A percentile compares a stretch with the other conserved stretches of the same genome.
phyloP scores from a whole-genome alignment of 192 early-diverging fungal species.

The Coemansia sp. region DNA sequence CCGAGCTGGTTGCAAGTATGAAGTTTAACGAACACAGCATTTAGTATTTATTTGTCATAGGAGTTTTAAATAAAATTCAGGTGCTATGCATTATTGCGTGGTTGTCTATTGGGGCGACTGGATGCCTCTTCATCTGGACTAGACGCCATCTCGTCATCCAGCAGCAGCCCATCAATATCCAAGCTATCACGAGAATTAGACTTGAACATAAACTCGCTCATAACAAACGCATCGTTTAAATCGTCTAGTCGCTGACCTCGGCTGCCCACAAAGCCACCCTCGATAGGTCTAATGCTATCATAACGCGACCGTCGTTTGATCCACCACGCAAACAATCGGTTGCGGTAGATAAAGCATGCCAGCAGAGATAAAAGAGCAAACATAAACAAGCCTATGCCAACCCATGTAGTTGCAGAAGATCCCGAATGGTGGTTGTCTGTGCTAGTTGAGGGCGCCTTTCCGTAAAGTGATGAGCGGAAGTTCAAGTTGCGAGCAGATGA shows the following conservation, averaged over 20 bases:
- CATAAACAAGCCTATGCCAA: slow-evolving; percentile 14
- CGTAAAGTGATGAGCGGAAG: slow-evolving; percentile 44
- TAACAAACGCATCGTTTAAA: slow-evolving; percentile 39
- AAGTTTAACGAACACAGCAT: too few relatives aligned
- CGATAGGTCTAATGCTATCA: not conserved
- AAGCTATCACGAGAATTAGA: not conserved
- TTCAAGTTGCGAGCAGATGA: slow-evolving; percentile 28
- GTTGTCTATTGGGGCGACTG: too few relatives aligned
- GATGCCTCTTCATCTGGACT: slow-evolving; percentile 37
- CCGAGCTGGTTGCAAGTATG: too few relatives aligned
- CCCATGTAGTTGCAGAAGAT: slow-evolving; percentile 15
- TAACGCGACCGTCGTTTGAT: not conserved
- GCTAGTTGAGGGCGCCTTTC: not conserved
- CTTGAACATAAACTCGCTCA: slow-evolving; percentile 40
- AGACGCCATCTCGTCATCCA: slow-evolving; percentile 38
- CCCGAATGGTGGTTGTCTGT: not conserved
- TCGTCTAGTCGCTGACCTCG: slow-evolving; percentile 4
- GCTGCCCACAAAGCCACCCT: not conserved
- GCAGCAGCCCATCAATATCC: slow-evolving; percentile 29
- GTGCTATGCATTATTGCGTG: too few relatives aligned
- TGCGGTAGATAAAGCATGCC: slow-evolving; percentile 17
- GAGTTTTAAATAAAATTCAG: too few relatives aligned
- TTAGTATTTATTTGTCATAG: too few relatives aligned
- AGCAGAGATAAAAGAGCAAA: slow-evolving; percentile 12
- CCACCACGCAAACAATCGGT: slow-evolving; percentile 35